These are phyloP conservation scores for Gracilaria caudata DNA, from an alignment of 23 red algal species.

Conservation along the genomic window DNA sequence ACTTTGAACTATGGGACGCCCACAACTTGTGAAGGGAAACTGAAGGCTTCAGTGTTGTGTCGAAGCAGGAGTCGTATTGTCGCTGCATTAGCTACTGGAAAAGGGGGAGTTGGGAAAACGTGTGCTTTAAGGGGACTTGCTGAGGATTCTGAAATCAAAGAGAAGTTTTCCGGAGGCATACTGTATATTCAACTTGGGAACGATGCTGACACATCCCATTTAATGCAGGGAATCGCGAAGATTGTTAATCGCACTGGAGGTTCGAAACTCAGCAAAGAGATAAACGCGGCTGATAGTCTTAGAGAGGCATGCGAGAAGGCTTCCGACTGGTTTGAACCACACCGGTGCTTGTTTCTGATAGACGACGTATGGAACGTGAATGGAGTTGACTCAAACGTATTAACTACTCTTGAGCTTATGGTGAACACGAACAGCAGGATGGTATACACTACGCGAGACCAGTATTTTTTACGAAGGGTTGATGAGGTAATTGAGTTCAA, in stretches of 20 bases:
- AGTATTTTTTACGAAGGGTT: too few species aligned
- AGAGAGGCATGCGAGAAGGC: constrained; percentile 1
- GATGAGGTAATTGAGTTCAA: too few species aligned
- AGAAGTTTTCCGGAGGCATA: constrained; percentile 4
- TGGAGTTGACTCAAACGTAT: constrained; percentile 13
- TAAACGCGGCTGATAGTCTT: not conserved
- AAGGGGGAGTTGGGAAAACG: not conserved
- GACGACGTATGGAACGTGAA: constrained; percentile 3
- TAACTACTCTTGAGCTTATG: not conserved
- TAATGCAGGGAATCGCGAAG: not conserved
- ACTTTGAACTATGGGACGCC: not conserved
- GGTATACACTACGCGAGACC: too few species aligned
- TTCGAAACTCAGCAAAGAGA: not conserved
- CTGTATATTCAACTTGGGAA: constrained; percentile 28
- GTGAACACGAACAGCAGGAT: too few species aligned
- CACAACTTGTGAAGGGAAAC: constrained; percentile 13
- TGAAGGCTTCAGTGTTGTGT: not conserved
- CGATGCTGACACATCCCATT: not conserved
- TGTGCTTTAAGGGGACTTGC: constrained; percentile 2
- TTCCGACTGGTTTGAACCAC: constrained; percentile 1
- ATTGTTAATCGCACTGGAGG: constrained; percentile 30
- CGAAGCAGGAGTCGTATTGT: not conserved
- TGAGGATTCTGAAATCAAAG: not conserved
- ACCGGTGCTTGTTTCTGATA: not conserved
- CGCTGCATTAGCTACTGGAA: not conserved